Percentiles rank a stretch among this genome's conserved stretches.
Conservation (phyloP, 1,284 basidiomycete species). For the Cystobasidium slooffiae region DNA sequence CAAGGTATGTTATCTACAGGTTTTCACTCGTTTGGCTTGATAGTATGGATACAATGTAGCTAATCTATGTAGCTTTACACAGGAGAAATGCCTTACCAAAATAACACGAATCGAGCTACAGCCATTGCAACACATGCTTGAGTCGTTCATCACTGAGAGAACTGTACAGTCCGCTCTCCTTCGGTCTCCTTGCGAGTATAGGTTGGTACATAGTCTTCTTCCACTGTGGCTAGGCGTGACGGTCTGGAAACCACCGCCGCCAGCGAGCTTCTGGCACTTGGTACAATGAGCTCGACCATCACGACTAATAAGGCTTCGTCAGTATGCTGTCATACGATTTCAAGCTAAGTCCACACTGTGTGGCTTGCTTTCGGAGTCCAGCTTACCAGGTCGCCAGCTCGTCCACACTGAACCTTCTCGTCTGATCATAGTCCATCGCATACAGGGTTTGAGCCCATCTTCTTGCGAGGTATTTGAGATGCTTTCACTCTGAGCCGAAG, state of each 20-base stretch:
- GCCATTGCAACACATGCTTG: neutral
- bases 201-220: constrained; percentile 36
- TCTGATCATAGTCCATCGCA: constrained; percentile 29
- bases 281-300: constrained; percentile 37
- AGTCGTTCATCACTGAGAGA: constrained; percentile 9
- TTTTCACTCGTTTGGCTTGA: too few species aligned
- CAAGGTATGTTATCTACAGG: too few species aligned
- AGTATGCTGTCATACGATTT: neutral
- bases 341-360: neutral
- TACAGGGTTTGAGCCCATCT: constrained; percentile 27
- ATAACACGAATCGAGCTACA: neutral
- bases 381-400: constrained; percentile 41
- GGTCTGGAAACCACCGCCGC: neutral
- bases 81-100: too few species aligned
- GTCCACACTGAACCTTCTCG: constrained; percentile 35
- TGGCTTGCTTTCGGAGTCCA: neutral
- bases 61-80: too few species aligned
- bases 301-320: constrained; percentile 14
- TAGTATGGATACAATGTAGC: too few species aligned
- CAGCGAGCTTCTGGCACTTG: constrained; percentile 7
- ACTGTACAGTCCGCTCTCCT: constrained; percentile 36
- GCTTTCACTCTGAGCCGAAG: neutral
- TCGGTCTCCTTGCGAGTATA: constrained; percentile 19
- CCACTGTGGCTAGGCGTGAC: neutral
- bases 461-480: neutral